Evolutionary conservation across 2,329 filamentous ascomycete genomes (phyloP).

Genomic region (Penicillium italicum): DNA sequence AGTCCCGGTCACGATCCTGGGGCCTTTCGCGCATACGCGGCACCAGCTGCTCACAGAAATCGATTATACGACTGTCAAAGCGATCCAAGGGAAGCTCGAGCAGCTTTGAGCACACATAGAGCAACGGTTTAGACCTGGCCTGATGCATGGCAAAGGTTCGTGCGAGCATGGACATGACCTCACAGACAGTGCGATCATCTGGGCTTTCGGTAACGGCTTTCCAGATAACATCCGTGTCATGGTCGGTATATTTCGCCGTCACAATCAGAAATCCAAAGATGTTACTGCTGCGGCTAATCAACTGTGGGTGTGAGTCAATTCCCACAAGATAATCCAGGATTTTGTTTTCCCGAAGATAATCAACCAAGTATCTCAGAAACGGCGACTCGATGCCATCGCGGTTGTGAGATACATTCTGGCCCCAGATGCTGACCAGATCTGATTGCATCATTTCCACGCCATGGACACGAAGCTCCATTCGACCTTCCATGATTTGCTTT

Average conservation of each 20-base stretch:
- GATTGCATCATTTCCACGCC: conserved; percentile 71
- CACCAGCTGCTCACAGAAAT: conserved; percentile 59
- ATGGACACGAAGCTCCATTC: conserved; percentile 84
- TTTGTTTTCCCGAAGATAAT: conserved; percentile 65
- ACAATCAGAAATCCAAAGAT: conserved; percentile 84
- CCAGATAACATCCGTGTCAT: conserved; percentile 80
- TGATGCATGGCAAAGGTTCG: conserved; percentile 47
- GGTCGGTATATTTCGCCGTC: conserved; percentile 66
- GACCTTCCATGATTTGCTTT: conserved; percentile 73
- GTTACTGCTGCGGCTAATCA: conserved; percentile 76
- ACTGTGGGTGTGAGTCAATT: conserved; percentile 85
- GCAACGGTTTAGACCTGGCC: conserved; percentile 45
- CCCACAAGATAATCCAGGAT: conserved; percentile 85
- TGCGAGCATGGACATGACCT: conserved; percentile 66
- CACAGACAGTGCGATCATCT: conserved; percentile 78
- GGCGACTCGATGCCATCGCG: conserved; percentile 39
- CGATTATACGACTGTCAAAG: conserved; percentile 60
- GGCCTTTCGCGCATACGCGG: conserved; percentile 48
- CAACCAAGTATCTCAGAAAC: conserved; percentile 64
- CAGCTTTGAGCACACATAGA: conserved; percentile 70
- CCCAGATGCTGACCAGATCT: conserved; percentile 67
- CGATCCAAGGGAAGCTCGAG: conserved; percentile 59
- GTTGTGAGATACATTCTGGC: conserved; percentile 51
- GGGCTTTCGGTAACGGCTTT: conserved; percentile 74
- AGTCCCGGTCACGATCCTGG: conserved; percentile 28